Evolutionary conservation across 805 yeast species (phyloP).

Genomic region (Starmerella apicola): DNA sequence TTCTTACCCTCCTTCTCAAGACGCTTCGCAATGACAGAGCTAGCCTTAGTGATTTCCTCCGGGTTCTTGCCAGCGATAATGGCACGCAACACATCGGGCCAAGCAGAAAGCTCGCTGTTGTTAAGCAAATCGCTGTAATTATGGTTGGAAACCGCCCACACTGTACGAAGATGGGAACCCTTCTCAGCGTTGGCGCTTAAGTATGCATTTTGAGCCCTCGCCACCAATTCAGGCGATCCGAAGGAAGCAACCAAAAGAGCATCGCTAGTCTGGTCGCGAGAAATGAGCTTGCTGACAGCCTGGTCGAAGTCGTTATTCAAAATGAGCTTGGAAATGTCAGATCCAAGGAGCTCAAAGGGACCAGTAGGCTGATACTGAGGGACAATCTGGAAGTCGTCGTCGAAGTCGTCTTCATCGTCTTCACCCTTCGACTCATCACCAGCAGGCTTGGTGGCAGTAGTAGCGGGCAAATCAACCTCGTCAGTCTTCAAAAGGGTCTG

Average conservation of each 20-base stretch:
- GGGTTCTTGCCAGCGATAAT: slow-evolving; percentile 21
- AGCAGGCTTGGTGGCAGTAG: slow-evolving; percentile 8
- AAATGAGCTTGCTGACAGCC: slow-evolving; percentile 58
- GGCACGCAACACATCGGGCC: slow-evolving; percentile 73
- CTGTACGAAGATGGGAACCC: slow-evolving; percentile 55
- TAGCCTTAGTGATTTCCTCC: background rate
- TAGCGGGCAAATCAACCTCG: slow-evolving; percentile 17
- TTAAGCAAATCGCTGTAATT: slow-evolving; percentile 56
- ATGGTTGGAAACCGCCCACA: slow-evolving; percentile 49
- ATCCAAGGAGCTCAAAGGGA: slow-evolving; percentile 24
- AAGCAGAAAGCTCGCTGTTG: slow-evolving; percentile 62
- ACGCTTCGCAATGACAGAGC: slow-evolving; percentile 39
- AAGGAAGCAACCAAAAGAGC: slow-evolving; percentile 67
- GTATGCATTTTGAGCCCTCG: slow-evolving; percentile 59
- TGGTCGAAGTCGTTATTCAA: slow-evolving; percentile 49
- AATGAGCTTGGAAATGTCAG: slow-evolving; percentile 36
- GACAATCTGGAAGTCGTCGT: slow-evolving; percentile 31
- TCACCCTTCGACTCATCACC: slow-evolving; percentile 7
- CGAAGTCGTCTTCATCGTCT: slow-evolving; percentile 22
- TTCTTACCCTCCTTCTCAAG: slow-evolving; percentile 43
- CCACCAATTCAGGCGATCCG: slow-evolving; percentile 41
- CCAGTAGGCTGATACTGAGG: slow-evolving; percentile 26
- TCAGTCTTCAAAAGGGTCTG: slow-evolving; percentile 19
- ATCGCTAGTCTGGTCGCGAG: slow-evolving; percentile 53
- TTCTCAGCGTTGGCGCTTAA: slow-evolving; percentile 44